Evolutionary conservation across 371 early-diverging fungal genomes (phyloP), one percentile per base, ranked within the genome.

Genomic region (Massospora cicadina): DNA sequence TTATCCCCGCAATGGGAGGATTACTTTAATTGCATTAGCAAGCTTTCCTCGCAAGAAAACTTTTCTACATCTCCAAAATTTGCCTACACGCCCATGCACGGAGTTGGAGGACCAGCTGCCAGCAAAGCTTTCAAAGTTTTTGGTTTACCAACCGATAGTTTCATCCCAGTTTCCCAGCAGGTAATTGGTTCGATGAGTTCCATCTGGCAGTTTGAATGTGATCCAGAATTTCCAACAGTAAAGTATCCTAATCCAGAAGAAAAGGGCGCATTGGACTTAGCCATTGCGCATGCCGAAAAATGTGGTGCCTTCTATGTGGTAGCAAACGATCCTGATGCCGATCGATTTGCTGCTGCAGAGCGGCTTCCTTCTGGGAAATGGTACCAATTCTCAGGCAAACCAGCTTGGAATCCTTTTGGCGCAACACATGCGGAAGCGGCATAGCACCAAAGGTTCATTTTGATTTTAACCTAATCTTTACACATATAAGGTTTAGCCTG

Each of bases 251-350:
- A 90, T 66, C 97, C 97, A 1, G 97, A 96, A 69, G 97, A 96
- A 74, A 85, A 86, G 56, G 93, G 91, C 56, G 89, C 91, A 2
- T 76, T 92, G 72, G 81, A 82, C 63, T 67, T 90, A 68, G 91
- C 95, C 10, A 85, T 91, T 63, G 69, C 79, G 58, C 73, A 80
- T 25, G 96, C 95, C 0, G 81, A 88, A 30, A 63, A 70, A 33
- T 67, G 68, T 32, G 74, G 74, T 24, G 77, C 80, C 26, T 69
- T 65, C 10, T 70, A 94, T 29, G 89, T 96, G n/a, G 71, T 96
- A 32, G 95, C 96, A n/a, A 96, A 94, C 71, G 97, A 96, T 70
- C 97, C 97, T 0, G 97, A 96, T 75, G 97, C 93, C n/a, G 97
- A 96, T 72, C 82, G 97, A 29, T 80, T 96, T 55, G 90, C 94